Base-by-base conservation (phyloP, 2,329 filamentous ascomycete genomes). In the Stagonosporopsis rhizophila region DNA sequence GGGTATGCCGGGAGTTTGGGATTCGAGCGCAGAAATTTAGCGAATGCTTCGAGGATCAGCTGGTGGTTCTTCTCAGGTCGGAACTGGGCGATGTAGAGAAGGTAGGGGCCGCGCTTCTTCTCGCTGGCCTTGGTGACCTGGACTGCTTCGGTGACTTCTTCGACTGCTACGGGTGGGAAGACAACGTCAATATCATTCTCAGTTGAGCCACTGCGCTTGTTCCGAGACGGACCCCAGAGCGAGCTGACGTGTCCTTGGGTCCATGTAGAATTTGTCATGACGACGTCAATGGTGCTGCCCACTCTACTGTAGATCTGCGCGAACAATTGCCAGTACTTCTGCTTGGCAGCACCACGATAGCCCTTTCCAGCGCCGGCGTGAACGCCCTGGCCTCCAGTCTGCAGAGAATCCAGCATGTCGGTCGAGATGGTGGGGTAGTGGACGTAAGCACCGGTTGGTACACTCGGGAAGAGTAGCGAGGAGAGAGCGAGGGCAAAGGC, bases 371-470 rank as follows among this genome's bases (percentile, higher is more conserved):
- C 84, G 28, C 94, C 93, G 4, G 93, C 90, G 73, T 98, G 95
- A 52, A 96, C 82, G 2, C 94, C 77, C 85, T 88, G 52, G 74
- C 89, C 44, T 81, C 84, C 30, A 74, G 75, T 60, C 37, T 69
- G 57, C 4, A 97, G 85, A 17, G 91, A 94, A 20, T 87, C 84
- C 4, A 99, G 85, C 95, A 99, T 99, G 70, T 99, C 95, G 46
- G 92, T 99, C 3, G 93, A 97, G 50, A 99, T 99, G 52, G 94
- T 98, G 1, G 95, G 95, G 73, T 98, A 99, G 78, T 99, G 95
- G 1, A 98, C 93, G 72, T 99, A 99, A 48, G 95, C 93, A 41
- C 86, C 92, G 0, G 92, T 97, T 0, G 94, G 91, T 1, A 97
- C 85, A 32, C 79, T 76, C 0, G 85, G 89, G 72, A 98, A 98